Conservation (phyloP, 495 filamentous ascomycete species). For the Haplographium delicatum region DNA sequence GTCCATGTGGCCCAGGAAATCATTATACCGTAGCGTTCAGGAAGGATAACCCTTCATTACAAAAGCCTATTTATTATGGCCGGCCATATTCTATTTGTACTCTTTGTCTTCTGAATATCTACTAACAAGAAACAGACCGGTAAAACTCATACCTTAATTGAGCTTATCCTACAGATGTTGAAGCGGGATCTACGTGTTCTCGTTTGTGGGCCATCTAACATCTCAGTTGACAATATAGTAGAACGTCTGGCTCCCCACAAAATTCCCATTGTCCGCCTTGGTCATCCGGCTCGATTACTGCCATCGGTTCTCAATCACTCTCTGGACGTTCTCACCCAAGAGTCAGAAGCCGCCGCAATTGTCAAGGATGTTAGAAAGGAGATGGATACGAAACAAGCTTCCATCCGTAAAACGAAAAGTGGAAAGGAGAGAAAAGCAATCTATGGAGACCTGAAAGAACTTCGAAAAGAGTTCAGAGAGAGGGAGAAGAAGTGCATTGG, state of each 20-base stretch:
- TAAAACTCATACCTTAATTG: constrained; percentile 95
- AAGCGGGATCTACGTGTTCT: constrained; percentile 66
- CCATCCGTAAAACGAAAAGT: constrained; percentile 77
- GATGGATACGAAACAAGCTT: constrained; percentile 88
- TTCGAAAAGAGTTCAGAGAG: constrained; percentile 84
- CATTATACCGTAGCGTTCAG: too few species aligned
- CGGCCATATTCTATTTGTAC: too few species aligned
- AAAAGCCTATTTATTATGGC: too few species aligned
- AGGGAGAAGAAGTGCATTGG: constrained; percentile 76
- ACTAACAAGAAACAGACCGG: constrained; percentile 53
- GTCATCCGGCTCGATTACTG: constrained; percentile 87
- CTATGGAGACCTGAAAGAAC: constrained; percentile 76
- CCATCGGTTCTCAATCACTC: constrained; percentile 86
- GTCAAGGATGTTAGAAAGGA: constrained; percentile 89
- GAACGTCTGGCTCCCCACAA: constrained; percentile 80
- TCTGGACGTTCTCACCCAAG: constrained; percentile 87
- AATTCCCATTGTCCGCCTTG: constrained; percentile 82
- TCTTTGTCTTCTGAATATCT: background rate
- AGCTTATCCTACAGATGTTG: constrained; percentile 84
- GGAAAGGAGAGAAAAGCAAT: constrained; percentile 76
- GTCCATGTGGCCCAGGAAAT: too few species aligned
- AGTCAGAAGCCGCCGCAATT: constrained; percentile 81
- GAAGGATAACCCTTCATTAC: too few species aligned
- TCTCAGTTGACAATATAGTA: constrained; percentile 98
- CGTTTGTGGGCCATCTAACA: constrained; percentile 93